phyloP scores from a whole-genome alignment of 2,329 filamentous ascomycete genomes.

The Cadophora sp. region DNA sequence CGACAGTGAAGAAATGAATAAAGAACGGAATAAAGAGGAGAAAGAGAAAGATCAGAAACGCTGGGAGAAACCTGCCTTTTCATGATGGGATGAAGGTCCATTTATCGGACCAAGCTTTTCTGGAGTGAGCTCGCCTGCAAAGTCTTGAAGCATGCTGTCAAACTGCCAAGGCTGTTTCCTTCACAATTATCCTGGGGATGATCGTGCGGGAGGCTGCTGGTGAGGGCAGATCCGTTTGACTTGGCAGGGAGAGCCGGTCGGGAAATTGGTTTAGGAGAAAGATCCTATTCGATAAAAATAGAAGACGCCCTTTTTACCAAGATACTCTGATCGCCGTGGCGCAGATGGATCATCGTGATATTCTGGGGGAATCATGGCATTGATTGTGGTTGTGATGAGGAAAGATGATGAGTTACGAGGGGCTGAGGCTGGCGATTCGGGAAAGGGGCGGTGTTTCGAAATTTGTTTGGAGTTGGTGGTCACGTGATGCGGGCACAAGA shows the following conservation, averaged over 20 bases:
- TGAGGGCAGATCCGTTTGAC: conserved; percentile 27
- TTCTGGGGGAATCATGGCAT: background rate
- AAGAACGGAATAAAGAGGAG: conserved; percentile 15
- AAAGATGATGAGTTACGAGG: background rate
- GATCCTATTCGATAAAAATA: conserved; percentile 7
- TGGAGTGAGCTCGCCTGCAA: conserved; percentile 12
- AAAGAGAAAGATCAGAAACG: conserved; percentile 4
- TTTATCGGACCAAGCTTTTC: conserved; percentile 10
- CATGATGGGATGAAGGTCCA: conserved; percentile 26
- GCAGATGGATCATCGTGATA: background rate
- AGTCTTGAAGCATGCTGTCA: conserved; percentile 26
- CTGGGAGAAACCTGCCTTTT: background rate
- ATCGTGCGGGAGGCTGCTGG: conserved; percentile 27
- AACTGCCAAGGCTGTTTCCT: conserved; percentile 39
- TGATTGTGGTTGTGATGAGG: background rate
- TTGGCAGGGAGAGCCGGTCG: conserved; percentile 17
- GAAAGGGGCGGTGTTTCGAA: background rate
- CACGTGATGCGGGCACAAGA: too few relatives aligned
- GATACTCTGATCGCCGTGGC: background rate
- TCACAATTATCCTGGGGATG: conserved; percentile 26
- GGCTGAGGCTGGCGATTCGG: background rate
- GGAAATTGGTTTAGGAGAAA: background rate
- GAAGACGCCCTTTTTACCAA: background rate
- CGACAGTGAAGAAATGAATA: conserved; percentile 21
- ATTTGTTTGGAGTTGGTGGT: too few relatives aligned